Percentiles rank a stretch among this genome's conserved stretches.
Conservation (phyloP, 805 yeast species). For the Starmerella davenportii region DNA sequence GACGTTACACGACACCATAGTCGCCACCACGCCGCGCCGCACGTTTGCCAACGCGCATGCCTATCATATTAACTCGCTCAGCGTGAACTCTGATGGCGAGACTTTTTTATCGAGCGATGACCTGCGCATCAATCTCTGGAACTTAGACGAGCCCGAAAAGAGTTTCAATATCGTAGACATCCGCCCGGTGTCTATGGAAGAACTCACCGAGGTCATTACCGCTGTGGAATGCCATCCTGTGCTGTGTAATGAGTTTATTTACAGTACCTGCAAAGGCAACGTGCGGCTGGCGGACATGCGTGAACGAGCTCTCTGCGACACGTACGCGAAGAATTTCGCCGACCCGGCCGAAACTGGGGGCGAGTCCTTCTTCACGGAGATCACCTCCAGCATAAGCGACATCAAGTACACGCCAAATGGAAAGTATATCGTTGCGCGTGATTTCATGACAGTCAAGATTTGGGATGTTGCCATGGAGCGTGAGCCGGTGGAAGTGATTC, state of each 20-base stretch:
- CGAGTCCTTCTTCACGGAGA: conserved; percentile 93
- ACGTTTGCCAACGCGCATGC: conserved; percentile 94
- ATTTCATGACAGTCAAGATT: conserved; percentile 88
- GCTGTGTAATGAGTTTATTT: conserved; percentile 85
- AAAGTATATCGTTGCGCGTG: conserved; percentile 87
- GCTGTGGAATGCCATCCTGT: conserved; percentile 90
- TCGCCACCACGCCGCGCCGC: conserved; percentile 84
- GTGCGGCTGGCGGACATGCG: conserved; percentile 94
- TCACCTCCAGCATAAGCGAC: conserved; percentile 84
- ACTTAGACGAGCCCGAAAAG: conserved; percentile 82
- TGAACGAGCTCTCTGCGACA: conserved; percentile 81
- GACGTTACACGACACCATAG: conserved; percentile 85
- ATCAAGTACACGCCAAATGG: conserved; percentile 86
- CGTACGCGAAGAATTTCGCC: conserved; percentile 64
- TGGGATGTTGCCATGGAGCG: conserved; percentile 98
- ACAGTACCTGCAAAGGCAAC: conserved; percentile 87
- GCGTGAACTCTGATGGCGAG: conserved; percentile 89
- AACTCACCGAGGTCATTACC: conserved; percentile 92
- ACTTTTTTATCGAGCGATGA: conserved; percentile 88
- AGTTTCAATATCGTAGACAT: conserved; percentile 93
- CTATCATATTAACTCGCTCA: conserved; percentile 89
- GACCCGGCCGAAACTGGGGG: conserved; percentile 83
- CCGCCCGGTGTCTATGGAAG: conserved; percentile 97
- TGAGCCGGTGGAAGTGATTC: conserved; percentile 83
- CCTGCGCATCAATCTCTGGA: conserved; percentile 89